Conservation (phyloP, 163 green algal species). For the Volvox carteri region DNA sequence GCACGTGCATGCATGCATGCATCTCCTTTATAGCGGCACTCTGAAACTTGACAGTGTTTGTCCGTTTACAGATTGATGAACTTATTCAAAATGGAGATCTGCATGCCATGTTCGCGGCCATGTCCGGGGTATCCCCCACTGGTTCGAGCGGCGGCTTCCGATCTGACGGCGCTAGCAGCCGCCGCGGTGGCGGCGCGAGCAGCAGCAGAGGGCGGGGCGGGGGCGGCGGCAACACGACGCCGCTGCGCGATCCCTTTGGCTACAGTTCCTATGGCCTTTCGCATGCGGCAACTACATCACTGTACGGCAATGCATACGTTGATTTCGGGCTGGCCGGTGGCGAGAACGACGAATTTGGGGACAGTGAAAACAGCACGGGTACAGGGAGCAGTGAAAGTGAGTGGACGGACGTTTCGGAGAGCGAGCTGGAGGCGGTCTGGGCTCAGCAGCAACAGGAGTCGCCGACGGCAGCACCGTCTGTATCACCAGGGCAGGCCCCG, state of each 20-base stretch:
- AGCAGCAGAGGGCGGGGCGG: neutral
- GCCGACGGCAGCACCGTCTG: neutral
- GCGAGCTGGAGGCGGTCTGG: conserved; percentile 26
- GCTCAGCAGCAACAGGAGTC: neutral
- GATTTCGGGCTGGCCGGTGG: neutral
- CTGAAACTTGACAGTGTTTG: too few relatives aligned
- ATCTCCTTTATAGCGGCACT: too few relatives aligned
- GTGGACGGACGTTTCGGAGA: conserved; percentile 37
- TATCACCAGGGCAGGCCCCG: neutral
- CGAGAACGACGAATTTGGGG: neutral
- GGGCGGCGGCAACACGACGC: neutral
- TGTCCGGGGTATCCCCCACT: neutral
- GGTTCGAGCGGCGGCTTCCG: neutral
- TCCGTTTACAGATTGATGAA: conserved; percentile 44
- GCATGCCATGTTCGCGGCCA: conserved; percentile 15
- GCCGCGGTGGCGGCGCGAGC: neutral
- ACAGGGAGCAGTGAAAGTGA: neutral
- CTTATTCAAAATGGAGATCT: conserved; percentile 45
- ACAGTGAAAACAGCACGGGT: neutral
- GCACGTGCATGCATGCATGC: too few relatives aligned
- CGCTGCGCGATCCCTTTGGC: neutral
- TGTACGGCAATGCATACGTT: neutral
- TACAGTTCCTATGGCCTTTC: neutral
- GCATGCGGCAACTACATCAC: neutral
- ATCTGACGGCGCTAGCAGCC: neutral